These are phyloP conservation scores for Xylariaceae sp. DNA, from an alignment of 2,329 filamentous ascomycete genomes.

Conservation along the genomic window DNA sequence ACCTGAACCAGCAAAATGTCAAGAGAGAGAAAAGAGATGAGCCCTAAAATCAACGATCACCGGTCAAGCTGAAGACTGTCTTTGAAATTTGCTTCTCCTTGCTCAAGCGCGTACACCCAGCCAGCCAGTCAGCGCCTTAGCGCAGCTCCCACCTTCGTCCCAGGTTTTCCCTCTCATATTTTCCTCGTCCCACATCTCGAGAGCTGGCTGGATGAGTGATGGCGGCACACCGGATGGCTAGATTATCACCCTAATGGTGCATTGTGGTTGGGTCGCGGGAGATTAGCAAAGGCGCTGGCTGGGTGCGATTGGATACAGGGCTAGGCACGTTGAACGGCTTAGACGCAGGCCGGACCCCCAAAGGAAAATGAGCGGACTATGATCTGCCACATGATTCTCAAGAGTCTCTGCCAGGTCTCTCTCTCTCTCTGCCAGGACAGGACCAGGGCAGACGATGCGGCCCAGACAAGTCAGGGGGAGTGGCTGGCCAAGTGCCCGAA, in stretches of 20 bases:
- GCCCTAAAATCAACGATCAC: background rate
- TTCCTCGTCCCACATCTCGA: slow-evolving; percentile 16
- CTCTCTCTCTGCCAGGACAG: slow-evolving; percentile 6
- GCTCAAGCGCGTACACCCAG: slow-evolving; percentile 13
- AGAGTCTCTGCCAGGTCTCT: background rate
- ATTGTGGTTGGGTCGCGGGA: slow-evolving; percentile 36
- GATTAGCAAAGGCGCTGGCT: slow-evolving; percentile 38
- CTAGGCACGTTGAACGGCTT: slow-evolving; percentile 22
- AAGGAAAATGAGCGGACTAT: slow-evolving; percentile 2
- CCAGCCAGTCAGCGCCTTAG: slow-evolving; percentile 9
- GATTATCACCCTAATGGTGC: slow-evolving; percentile 35
- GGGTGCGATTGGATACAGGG: slow-evolving; percentile 26
- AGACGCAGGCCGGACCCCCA: slow-evolving; percentile 7
- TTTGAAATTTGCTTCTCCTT: slow-evolving; percentile 32
- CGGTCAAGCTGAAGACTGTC: slow-evolving; percentile 13
- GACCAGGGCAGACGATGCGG: background rate
- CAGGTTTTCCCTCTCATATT: slow-evolving; percentile 8
- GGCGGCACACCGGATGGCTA: slow-evolving; percentile 30
- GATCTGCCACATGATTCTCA: slow-evolving; percentile 8
- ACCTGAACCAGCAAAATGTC: background rate
- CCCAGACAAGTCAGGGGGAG: background rate
- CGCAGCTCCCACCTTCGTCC: slow-evolving; percentile 9
- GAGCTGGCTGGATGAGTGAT: slow-evolving; percentile 10
- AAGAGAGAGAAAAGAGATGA: background rate
- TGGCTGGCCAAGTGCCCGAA: background rate